Percentiles rank a stretch among this genome's conserved stretches.
These are phyloP conservation scores for Vitis cinerea DNA, from an alignment of 164 flowering plant genomes.

Conservation along the genomic window DNA sequence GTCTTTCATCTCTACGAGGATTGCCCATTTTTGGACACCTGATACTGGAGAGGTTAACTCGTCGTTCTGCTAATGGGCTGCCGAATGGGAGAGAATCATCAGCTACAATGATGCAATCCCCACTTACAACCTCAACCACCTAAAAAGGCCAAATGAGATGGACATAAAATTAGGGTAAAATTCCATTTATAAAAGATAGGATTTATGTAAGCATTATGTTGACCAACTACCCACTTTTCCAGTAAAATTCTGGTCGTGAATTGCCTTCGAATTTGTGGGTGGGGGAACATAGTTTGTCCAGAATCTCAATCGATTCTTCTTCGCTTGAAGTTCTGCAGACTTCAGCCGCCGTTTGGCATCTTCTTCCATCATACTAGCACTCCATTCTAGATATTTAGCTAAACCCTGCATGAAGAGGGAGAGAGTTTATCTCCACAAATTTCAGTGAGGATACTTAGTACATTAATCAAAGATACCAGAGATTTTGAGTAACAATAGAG, in stretches of 20 bases:
- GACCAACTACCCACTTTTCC: constrained; percentile 61
- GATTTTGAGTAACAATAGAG: neutral
- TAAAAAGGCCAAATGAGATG: constrained; percentile 16
- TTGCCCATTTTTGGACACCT: constrained; percentile 88
- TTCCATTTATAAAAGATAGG: neutral
- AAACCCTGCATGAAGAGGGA: constrained; percentile 50
- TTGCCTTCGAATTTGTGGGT: constrained; percentile 85
- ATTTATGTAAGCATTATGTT: neutral
- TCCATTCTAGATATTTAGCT: constrained; percentile 97
- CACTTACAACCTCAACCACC: constrained; percentile 99
- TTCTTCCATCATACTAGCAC: constrained; percentile 94
- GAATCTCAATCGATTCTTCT: constrained; percentile 66
- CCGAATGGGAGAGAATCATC: constrained; percentile 91
- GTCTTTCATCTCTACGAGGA: constrained; percentile 82
- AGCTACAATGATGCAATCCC: constrained; percentile 91
- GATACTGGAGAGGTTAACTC: constrained; percentile 93
- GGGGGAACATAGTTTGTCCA: constrained; percentile 96
- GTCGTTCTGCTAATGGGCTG: constrained; percentile 82
- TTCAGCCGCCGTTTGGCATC: constrained; percentile 74
- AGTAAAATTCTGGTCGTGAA: constrained; percentile 87
- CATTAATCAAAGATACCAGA: neutral
- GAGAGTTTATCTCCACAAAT: neutral
- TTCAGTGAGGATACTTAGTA: neutral
- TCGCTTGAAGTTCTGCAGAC: constrained; percentile 83
- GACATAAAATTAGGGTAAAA: neutral